phyloP scores from a whole-genome alignment of 2,329 filamentous ascomycete species.

The Calonectria hawksworthii region DNA sequence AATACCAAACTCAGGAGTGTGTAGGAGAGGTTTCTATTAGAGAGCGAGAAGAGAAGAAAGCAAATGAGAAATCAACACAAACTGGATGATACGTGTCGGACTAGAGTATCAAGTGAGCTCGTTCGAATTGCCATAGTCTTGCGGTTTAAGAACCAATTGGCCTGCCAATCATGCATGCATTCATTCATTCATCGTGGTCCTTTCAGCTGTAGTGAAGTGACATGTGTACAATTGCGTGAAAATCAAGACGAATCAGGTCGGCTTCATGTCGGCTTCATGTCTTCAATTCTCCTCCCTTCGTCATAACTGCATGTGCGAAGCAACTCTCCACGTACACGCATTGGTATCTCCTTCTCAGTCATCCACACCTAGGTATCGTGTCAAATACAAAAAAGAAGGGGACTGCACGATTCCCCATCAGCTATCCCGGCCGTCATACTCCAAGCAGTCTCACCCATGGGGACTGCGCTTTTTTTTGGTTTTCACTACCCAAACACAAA shows the following conservation, averaged over 20 bases:
- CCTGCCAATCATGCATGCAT: slow-evolving; percentile 12
- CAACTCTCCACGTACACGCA: neutral
- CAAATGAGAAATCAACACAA: slow-evolving; percentile 34
- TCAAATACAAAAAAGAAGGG: slow-evolving; percentile 15
- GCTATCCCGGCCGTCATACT: neutral
- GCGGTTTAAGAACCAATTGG: slow-evolving; percentile 37
- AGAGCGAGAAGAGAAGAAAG: slow-evolving; percentile 29
- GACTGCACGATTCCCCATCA: neutral
- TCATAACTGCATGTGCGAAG: slow-evolving; percentile 5
- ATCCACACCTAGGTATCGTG: slow-evolving; percentile 12
- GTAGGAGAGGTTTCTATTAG: slow-evolving; percentile 44
- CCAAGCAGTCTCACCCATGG: slow-evolving; percentile 3
- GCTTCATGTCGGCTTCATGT: neutral
- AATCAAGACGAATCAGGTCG: neutral
- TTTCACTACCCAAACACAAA: slow-evolving; percentile 1
- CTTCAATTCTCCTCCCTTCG: neutral
- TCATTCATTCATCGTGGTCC: neutral
- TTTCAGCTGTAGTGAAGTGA: neutral
- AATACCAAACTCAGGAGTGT: slow-evolving; percentile 45
- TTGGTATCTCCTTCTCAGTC: slow-evolving; percentile 15
- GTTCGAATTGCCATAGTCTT: slow-evolving; percentile 34
- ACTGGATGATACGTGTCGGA: slow-evolving; percentile 35
- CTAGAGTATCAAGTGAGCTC: slow-evolving; percentile 53
- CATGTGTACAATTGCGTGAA: neutral
- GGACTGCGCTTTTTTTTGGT: slow-evolving; percentile 2